phyloP scores from a whole-genome alignment of 2,329 filamentous ascomycete genomes.

The Sarocladiaceae sp. region DNA sequence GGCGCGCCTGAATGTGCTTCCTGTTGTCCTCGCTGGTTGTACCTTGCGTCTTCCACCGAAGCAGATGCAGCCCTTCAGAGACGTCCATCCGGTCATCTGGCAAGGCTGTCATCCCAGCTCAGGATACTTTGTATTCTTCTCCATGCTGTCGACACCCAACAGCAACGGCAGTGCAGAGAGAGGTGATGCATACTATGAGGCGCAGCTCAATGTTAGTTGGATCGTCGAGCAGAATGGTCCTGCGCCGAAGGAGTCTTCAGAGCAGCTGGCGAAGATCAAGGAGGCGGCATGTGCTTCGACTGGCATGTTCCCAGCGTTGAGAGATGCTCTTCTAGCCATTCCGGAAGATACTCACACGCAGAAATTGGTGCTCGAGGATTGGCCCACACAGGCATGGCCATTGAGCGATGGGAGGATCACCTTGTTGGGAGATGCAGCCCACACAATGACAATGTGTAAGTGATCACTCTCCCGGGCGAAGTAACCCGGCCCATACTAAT shows the following conservation, averaged over 20 bases:
- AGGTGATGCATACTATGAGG: not conserved
- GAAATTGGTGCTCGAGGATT: conserved; percentile 5
- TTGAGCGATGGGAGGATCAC: conserved; percentile 7
- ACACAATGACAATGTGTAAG: conserved; percentile 7
- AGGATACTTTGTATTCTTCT: conserved; percentile 3
- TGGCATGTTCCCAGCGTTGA: conserved; percentile 2
- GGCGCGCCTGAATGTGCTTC: not conserved
- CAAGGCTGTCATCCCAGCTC: conserved; percentile 1
- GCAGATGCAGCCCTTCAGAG: conserved; percentile 6
- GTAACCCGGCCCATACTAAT: not conserved
- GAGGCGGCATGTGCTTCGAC: conserved; percentile 2
- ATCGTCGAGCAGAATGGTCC: conserved; percentile 2
- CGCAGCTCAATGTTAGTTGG: conserved; percentile 2
- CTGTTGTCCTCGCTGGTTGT: conserved; percentile 1
- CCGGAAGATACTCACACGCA: not conserved
- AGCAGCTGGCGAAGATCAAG: conserved; percentile 5
- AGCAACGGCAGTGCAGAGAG: not conserved
- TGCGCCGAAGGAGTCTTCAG: not conserved
- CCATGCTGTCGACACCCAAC: not conserved
- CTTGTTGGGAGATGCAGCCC: not conserved
- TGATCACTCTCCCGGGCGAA: not conserved
- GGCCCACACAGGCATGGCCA: conserved; percentile 2
- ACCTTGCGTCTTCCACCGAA: not conserved
- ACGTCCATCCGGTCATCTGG: conserved; percentile 4
- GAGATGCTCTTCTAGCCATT: not conserved